A percentile compares a stretch with the other conserved stretches of the same genome.
phyloP scores from a whole-genome alignment of 1,284 basidiomycete species.

The Tilletia horrida region DNA sequence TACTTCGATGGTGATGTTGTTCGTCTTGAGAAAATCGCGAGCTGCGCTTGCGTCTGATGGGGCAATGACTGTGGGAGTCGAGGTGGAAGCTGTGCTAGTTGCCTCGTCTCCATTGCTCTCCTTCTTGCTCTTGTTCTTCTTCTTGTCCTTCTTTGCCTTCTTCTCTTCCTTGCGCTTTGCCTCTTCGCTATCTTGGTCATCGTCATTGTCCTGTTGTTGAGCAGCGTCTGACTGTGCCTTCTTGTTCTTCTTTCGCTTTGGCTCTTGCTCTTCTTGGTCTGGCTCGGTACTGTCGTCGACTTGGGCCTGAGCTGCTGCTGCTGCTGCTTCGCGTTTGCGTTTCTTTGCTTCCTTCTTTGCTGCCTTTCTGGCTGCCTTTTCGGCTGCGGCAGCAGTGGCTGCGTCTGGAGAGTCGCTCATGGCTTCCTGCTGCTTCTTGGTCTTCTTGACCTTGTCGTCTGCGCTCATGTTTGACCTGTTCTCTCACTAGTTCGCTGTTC shows the following conservation, averaged over 20 bases:
- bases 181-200: conserved; percentile 33
- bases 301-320: conserved; percentile 26
- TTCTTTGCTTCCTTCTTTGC: conserved; percentile 50
- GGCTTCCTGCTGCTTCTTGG: no score
- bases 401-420: not conserved
- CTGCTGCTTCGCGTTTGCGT: conserved; percentile 33
- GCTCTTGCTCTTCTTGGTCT: conserved; percentile 45
- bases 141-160: conserved; percentile 2
- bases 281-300: conserved; percentile 28
- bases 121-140: not conserved
- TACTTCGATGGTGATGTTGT: conserved; percentile 53
- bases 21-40: conserved; percentile 42
- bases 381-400: conserved; percentile 28
- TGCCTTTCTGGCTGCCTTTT: conserved; percentile 38
- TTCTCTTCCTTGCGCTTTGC: conserved; percentile 23
- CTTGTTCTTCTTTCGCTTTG: conserved; percentile 53
- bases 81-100: conserved; percentile 10
- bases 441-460: no score
- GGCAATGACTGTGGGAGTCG: conserved; percentile 35
- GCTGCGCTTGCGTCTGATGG: conserved; percentile 57
- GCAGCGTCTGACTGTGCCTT: conserved; percentile 32
- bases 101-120: not conserved
- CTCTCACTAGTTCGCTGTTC: no score
- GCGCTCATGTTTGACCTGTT: no score
- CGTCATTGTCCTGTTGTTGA: conserved; percentile 45